Evolutionary conservation across 1,284 basidiomycete genomes (phyloP), one percentile per base, ranked within the genome.

Genomic region (Cutaneotrichosporon cavernicola): DNA sequence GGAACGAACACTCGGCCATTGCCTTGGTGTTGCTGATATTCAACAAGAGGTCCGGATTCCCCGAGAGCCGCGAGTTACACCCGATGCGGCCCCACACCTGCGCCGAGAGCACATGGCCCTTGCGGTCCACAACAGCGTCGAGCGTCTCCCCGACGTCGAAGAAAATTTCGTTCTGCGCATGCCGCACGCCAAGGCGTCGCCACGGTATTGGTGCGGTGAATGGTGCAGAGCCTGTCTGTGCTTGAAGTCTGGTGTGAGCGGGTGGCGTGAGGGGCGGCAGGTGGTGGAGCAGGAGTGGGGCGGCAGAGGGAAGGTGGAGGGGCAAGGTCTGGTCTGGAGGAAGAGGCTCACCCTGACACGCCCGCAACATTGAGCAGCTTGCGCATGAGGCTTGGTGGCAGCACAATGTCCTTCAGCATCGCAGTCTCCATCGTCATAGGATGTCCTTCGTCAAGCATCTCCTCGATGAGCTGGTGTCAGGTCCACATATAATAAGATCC

Each of bases 161-260:
- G 77, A 92, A 93, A 38, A 97, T 90, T 80, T 98, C 95, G 76
- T 97, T 97, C 79, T 87, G 90, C 47, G 89, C 87, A 77, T 98
- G 90, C 62, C 89, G 85, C 49, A 96, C 84, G 2, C 91, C 91
- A 4, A 89, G 85, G 72, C 90, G 90, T 58, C 96, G 85, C 95
- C 95, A 98, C 5, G 94, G 92, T 75, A 97, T 95, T 1, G 92
- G 91, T 7, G 92, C 93, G 1, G 92, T 88, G 72, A 97, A 95
- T 0, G 92, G 89, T 16, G 89, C 86, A 0, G 87, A 83, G 40
- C 76, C 74, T 5, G 58, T 43, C 26, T 75, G 74, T 36, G 63
- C 72, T 71, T 75, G 81, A 74, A 66, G 81, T 63, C 62, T 85
- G 73, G n/a, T 11, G 31, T 31, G 14, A 52, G 59, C n/a, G 22